Percentiles rank a stretch among this genome's conserved stretches.
Conservation (phyloP, 768 basidiomycete species). For the Naematelia aurantialba region DNA sequence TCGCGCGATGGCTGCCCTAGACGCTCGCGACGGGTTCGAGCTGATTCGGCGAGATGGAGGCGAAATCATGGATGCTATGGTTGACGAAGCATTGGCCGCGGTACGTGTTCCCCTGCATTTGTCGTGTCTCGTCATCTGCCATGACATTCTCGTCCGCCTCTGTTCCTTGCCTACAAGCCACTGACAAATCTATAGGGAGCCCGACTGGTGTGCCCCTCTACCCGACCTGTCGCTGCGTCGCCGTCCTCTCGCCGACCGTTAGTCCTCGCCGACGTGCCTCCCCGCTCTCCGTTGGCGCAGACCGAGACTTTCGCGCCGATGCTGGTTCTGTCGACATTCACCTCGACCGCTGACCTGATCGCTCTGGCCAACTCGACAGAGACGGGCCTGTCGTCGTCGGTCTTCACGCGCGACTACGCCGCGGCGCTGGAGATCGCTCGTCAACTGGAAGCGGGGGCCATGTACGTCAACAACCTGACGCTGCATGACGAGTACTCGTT, state of each 20-base stretch:
- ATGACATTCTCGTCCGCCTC: background rate
- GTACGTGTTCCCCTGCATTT: conserved; percentile 12
- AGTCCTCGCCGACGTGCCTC: conserved; percentile 21
- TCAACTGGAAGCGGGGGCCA: conserved; percentile 57
- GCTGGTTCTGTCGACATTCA: conserved; percentile 51
- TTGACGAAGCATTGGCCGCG: conserved; percentile 21
- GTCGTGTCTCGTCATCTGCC: background rate
- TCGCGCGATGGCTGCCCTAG: conserved; percentile 13
- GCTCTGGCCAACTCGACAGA: conserved; percentile 59
- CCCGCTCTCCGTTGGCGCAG: conserved; percentile 7
- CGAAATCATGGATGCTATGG: conserved; percentile 9
- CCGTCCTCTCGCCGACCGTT: conserved; percentile 9
- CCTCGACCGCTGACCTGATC: conserved; percentile 11
- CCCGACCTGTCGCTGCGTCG: conserved; percentile 4
- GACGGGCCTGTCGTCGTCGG: conserved; percentile 57
- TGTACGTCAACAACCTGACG: conserved; percentile 57
- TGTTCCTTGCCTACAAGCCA: too few relatives aligned
- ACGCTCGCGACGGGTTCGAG: conserved; percentile 16
- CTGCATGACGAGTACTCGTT: conserved; percentile 46
- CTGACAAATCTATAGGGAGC: conserved; percentile 22
- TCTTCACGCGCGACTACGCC: conserved; percentile 58
- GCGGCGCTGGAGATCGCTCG: conserved; percentile 53
- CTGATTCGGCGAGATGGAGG: conserved; percentile 21
- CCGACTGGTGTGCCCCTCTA: conserved; percentile 11
- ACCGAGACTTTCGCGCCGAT: conserved; percentile 64